phyloP scores from a whole-genome alignment of 192 early-diverging fungal species.

The Mycoemilia scoparia region DNA sequence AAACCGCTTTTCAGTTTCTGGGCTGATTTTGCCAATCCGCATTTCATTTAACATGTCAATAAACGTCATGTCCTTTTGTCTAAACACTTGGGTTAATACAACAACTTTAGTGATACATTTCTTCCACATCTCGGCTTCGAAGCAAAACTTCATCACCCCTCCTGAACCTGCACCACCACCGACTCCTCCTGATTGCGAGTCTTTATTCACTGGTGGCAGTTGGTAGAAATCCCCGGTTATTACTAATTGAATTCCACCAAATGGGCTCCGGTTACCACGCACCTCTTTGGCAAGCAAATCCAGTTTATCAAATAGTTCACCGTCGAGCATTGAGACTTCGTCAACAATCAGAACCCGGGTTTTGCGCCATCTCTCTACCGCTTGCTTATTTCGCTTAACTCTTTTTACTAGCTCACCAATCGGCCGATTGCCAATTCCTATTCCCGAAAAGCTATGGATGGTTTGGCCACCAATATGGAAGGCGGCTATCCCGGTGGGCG shows the following conservation, averaged over 20 bases:
- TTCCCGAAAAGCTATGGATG: conserved; percentile 49
- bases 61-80: conserved; percentile 68
- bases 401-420: conserved; percentile 6
- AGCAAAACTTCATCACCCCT: conserved; percentile 35
- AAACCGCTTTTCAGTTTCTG: conserved; percentile 32
- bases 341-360: conserved; percentile 55
- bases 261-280: conserved; percentile 27
- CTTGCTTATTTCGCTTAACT: conserved; percentile 18
- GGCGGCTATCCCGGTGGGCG: conserved; percentile 67
- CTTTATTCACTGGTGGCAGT: conserved; percentile 48
- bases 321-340: conserved; percentile 68
- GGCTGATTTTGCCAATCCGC: conserved; percentile 48
- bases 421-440: conserved; percentile 36
- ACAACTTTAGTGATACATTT: conserved; percentile 32
- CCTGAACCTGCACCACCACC: too few relatives aligned
- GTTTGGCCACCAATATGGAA: conserved; percentile 59
- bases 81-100: conserved; percentile 59
- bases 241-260: conserved; percentile 64
- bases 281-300: conserved; percentile 41
- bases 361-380: conserved; percentile 35
- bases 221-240: conserved; percentile 70
- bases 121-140: conserved; percentile 42
- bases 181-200: too few relatives aligned
- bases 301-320: conserved; percentile 47
- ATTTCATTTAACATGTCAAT: conserved; percentile 74